A percentile compares a stretch with the other conserved stretches of the same genome.
Evolutionary conservation across 345 rosid genomes (phyloP).

Genomic region (Rhodomyrtus tomentosa): DNA sequence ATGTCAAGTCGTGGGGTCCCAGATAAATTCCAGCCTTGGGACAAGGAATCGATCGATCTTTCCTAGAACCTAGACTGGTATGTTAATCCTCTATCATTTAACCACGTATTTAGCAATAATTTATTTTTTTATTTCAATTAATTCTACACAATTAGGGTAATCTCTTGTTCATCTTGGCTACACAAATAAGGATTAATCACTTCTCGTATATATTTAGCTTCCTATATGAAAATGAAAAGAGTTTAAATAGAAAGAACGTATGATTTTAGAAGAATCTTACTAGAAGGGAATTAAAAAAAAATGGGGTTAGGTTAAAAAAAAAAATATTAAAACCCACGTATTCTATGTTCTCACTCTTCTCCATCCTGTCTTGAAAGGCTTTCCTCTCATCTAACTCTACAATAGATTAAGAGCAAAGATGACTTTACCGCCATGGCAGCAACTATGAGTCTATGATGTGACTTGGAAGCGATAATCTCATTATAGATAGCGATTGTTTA

Average conservation of each 20-base stretch:
- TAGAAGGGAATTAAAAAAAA: not conserved
- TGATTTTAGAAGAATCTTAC: not conserved
- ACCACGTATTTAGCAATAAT: not conserved
- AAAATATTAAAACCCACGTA: not conserved
- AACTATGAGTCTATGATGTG: not conserved
- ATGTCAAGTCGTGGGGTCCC: too few species aligned
- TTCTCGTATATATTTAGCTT: not conserved
- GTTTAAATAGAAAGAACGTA: not conserved
- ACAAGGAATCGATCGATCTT: too few species aligned
- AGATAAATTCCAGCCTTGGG: too few species aligned
- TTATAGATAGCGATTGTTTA: too few species aligned
- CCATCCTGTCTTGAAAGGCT: not conserved
- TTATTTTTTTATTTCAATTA: not conserved
- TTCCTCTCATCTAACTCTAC: too few species aligned
- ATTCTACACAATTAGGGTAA: not conserved
- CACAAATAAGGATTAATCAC: accelerated
- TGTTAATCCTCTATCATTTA: accelerated
- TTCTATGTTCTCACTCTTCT: not conserved
- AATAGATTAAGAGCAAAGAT: not conserved
- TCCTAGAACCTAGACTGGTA: too few species aligned
- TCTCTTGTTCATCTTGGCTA: not conserved
- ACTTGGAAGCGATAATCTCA: not conserved
- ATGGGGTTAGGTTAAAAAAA: not conserved
- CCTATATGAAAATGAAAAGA: not conserved
- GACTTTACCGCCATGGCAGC: not conserved